Evolutionary conservation across 1,284 basidiomycete genomes (phyloP), one percentile per base, ranked within the genome.

Genomic region (Cystobasidium slooffiae): DNA sequence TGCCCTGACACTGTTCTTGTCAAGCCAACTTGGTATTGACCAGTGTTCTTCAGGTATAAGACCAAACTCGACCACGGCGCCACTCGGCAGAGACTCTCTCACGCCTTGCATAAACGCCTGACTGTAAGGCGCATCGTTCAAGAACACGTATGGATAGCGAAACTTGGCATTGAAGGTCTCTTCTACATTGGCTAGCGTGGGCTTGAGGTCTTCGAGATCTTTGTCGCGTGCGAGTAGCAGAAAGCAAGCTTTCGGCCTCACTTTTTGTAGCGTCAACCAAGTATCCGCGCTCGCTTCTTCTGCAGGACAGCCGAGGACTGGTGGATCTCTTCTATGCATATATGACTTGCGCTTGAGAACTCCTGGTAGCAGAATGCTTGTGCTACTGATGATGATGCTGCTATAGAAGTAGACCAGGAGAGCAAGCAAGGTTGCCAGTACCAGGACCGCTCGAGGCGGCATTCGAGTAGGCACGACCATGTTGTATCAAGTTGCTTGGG

Each of bases 71-170:
- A 74, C 72, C 10, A 68, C 64, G 1, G 78, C 76, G 1, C 69
- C 70, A 0, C 1, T n/a, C 1, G 78, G 78, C 6, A 79, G 55
- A 3, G 44, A 37, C 3, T 51, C 16, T 9, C 22, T 46, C 6
- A 79, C 74, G 10, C 61, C 68, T 12, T 63, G 5, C n/a, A 67
- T 55, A 70, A 79, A 79, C 20, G 24, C 43, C n/a, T n/a, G 6
- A n/a, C 76, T 66, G 31, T 78, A 66, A 0, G 51, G 44, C 8
- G 31, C 70, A 8, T 76, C 78, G 58, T 78, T 78, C 12, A 79
- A 58, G 53, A 79, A 75, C n/a, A 79, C 78, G 69, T 79, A 79
- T 3, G 79, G 76, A 61, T 79, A 79, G 8, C 78, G 70, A 44
- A 76, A 78, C 18, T 16, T 51, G 39, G 47, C 58, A 62, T 79